Base-by-base conservation (phyloP, 2,329 filamentous ascomycete genomes). In the Fusarium decemcellulare region DNA sequence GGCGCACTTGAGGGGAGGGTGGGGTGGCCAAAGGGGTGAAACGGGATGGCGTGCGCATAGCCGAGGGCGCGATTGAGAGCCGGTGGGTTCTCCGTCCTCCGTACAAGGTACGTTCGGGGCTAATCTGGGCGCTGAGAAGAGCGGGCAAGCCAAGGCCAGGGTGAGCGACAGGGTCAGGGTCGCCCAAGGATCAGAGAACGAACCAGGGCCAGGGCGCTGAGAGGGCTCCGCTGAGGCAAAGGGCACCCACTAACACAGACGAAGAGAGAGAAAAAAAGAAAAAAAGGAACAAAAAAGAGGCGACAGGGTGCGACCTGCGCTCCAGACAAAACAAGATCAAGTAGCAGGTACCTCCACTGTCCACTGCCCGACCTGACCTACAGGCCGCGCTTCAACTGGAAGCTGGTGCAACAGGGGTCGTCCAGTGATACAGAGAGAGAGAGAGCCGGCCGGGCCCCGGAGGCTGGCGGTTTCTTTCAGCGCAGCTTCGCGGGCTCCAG, bases 111-210 rank as follows among this genome's bases (percentile, higher is more conserved):
- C 47, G 37, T 48, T 23, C 56, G 53, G 47, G 52, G 56, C 44
- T 57, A 59, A 69, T 42, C 34, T 62, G 66, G 70, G 71, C 67
- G 62, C 72, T 74, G 72, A 70, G 72, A 69, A 72, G 59, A 70
- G 68, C 71, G 67, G 60, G 52, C 60, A 47, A 61, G 58, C 51
- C 55, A 65, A 56, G 61, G 47, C 44, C 53, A 39, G 51, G 63
- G 69, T 51, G 61, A 48, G 59, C 52, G 48, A 36, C 47, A 61
- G 61, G 52, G 62, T 44, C 60, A 61, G 43, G 58, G 47, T 51
- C 42, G 34, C 43, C 48, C 36, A 39, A 65, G 59, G 63, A 59
- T 46, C 42, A 39, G 23, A 23, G 23, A 23, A 39, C 42, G 39
- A 62, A 52, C 43, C 54, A 63, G 43, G 55, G 51, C 48, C 59